phyloP scores from a whole-genome alignment of 345 rosid species.

The Lepidium sativum region DNA sequence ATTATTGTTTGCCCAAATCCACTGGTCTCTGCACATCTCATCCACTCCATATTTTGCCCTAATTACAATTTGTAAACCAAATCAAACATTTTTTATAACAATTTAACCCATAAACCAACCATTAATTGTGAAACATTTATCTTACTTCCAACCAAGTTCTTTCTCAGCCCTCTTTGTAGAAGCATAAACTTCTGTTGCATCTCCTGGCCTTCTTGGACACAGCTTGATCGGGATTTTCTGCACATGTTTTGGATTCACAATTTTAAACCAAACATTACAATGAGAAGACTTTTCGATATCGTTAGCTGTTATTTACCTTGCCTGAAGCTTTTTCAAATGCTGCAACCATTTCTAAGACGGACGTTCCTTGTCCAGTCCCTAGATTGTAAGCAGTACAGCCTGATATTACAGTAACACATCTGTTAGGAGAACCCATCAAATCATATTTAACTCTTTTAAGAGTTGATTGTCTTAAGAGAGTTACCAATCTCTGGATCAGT shows the following conservation, averaged over 20 bases:
- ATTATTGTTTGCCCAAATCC: conserved; percentile 87
- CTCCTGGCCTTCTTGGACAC: conserved; percentile 78
- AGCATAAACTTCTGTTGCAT: conserved; percentile 86
- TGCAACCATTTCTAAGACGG: conserved; percentile 85
- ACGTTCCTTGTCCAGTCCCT: conserved; percentile 79
- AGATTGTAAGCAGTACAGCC: conserved; percentile 79
- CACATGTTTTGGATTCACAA: not conserved
- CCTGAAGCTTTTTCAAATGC: conserved; percentile 88
- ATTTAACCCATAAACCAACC: not conserved
- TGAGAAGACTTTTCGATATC: not conserved
- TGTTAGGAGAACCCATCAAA: not conserved
- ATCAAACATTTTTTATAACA: not conserved
- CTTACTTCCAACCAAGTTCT: conserved; percentile 96
- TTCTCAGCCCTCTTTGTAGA: conserved; percentile 66
- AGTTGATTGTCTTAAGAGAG: not conserved
- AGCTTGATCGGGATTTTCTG: conserved; percentile 81
- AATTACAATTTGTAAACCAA: conserved; percentile 13
- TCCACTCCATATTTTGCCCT: conserved; percentile 88
- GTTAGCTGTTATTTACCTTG: conserved; percentile 40
- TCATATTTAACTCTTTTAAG: not conserved
- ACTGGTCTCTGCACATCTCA: conserved; percentile 92
- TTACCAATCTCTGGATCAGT: conserved; percentile 46
- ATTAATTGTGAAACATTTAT: not conserved
- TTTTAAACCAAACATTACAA: not conserved
- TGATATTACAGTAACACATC: conserved; percentile 20